These are phyloP conservation scores for Colletotrichum zoysiae DNA, from an alignment of 2,329 filamentous ascomycete genomes.

Conservation along the genomic window DNA sequence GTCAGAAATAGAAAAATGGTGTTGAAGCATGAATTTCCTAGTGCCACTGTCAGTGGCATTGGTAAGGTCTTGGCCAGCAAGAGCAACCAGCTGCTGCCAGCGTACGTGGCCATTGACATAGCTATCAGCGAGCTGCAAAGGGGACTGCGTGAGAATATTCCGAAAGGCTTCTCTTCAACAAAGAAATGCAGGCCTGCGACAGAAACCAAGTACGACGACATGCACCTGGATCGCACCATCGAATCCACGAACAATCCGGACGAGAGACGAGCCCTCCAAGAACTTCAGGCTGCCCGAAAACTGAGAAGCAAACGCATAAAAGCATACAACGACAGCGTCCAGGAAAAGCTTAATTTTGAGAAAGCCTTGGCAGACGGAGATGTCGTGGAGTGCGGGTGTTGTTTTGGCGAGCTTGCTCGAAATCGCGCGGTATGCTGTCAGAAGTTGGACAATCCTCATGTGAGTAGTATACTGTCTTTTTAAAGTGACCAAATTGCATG, in stretches of 20 bases:
- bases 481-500: too few species aligned
- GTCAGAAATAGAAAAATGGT: constrained; percentile 43
- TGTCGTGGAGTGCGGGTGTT: constrained; percentile 78
- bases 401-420: constrained; percentile 74
- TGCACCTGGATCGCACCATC: constrained; percentile 45
- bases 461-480: constrained; percentile 44
- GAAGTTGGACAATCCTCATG: constrained; percentile 65
- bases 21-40: constrained; percentile 53
- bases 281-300: constrained; percentile 54
- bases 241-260: constrained; percentile 1
- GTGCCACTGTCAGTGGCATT: constrained; percentile 47
- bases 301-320: constrained; percentile 42
- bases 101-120: constrained; percentile 52
- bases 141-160: constrained; percentile 9
- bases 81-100: constrained; percentile 49
- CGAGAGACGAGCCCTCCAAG: constrained; percentile 52
- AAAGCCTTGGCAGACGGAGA: constrained; percentile 62
- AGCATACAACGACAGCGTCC: constrained; percentile 47
- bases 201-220: constrained; percentile 40
- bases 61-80: constrained; percentile 44
- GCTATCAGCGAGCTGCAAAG: constrained; percentile 13
- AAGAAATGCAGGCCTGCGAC: constrained; percentile 41
- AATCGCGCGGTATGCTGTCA: constrained; percentile 78
- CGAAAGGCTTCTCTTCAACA: constrained; percentile 49
- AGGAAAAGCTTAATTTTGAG: constrained; percentile 57